Evolutionary conservation across 306 rosid genomes (phyloP).

Genomic region (Vigna angularis): DNA sequence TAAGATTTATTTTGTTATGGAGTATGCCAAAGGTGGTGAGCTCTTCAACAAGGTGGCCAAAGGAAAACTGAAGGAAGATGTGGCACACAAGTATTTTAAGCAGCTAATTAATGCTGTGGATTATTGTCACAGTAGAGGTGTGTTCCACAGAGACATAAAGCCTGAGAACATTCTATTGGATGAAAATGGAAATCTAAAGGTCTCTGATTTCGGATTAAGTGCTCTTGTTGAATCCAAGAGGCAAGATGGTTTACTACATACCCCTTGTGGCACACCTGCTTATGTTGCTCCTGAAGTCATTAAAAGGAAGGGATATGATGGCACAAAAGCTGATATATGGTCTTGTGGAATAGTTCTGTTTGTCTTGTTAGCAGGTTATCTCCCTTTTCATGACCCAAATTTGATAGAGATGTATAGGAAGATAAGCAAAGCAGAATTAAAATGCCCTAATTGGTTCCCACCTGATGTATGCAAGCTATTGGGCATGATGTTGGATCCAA

Average conservation of each 20-base stretch:
- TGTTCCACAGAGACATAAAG: constrained; percentile 90
- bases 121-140: constrained; percentile 90
- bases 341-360: constrained; percentile 90
- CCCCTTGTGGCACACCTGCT: constrained; percentile 95
- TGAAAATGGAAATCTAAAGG: constrained; percentile 78
- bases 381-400: constrained; percentile 86
- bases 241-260: constrained; percentile 76
- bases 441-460: constrained; percentile 77
- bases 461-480: constrained; percentile 67
- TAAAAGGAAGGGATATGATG: constrained; percentile 83
- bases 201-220: constrained; percentile 93
- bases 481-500: constrained; percentile 68
- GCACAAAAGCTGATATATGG: constrained; percentile 93
- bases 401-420: constrained; percentile 88
- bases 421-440: constrained; percentile 72
- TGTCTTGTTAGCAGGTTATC: constrained; percentile 88
- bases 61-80: constrained; percentile 80
- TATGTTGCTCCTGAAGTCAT: constrained; percentile 96
- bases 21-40: constrained; percentile 93
- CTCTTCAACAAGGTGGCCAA: constrained; percentile 79
- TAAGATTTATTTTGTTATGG: constrained; percentile 86
- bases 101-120: constrained; percentile 85
- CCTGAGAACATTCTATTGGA: constrained; percentile 90
- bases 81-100: constrained; percentile 72
- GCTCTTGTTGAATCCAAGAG: constrained; percentile 68